Evolutionary conservation across 140 eudicot species (phyloP).

Genomic region (Ambrosia hybrid): DNA sequence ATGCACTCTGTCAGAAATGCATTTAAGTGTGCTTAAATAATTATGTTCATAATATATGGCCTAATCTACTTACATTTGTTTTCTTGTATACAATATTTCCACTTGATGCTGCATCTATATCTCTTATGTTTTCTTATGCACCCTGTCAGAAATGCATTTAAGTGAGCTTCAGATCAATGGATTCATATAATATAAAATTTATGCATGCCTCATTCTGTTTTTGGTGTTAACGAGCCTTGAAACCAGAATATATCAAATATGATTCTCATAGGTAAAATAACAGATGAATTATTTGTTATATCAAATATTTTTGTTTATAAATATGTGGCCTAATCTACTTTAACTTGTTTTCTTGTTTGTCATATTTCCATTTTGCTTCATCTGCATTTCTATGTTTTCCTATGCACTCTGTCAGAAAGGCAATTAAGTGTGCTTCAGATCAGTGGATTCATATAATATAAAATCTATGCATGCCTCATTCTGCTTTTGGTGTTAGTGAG

Average conservation of each 20-base stretch:
- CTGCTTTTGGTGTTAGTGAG: conserved; percentile 19
- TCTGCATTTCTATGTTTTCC: not conserved
- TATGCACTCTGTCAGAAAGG: conserved; percentile 15
- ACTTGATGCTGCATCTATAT: conserved; percentile 3
- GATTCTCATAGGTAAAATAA: too few relatives aligned
- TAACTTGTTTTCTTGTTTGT: not conserved
- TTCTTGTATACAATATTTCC: not conserved
- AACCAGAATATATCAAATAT: too few relatives aligned
- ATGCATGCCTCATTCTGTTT: too few relatives aligned
- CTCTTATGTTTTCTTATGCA: not conserved
- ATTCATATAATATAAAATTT: not conserved
- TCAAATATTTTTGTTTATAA: not conserved
- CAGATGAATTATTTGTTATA: not conserved
- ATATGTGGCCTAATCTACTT: conserved; percentile 12
- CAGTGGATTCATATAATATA: not conserved
- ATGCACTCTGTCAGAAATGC: conserved; percentile 18
- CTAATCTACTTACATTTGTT: conserved; percentile 14
- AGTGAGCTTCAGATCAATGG: conserved; percentile 17
- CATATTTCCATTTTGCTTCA: conserved; percentile 3
- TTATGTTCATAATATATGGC: not conserved
- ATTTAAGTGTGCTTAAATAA: conserved; percentile 9
- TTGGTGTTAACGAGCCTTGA: too few relatives aligned
- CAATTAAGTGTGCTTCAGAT: conserved; percentile 20
- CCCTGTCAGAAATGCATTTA: conserved; percentile 20
- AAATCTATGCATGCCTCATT: conserved; percentile 13